Conservation (phyloP, 208 protist genomes). For the Acanthamoeba healyi region DNA sequence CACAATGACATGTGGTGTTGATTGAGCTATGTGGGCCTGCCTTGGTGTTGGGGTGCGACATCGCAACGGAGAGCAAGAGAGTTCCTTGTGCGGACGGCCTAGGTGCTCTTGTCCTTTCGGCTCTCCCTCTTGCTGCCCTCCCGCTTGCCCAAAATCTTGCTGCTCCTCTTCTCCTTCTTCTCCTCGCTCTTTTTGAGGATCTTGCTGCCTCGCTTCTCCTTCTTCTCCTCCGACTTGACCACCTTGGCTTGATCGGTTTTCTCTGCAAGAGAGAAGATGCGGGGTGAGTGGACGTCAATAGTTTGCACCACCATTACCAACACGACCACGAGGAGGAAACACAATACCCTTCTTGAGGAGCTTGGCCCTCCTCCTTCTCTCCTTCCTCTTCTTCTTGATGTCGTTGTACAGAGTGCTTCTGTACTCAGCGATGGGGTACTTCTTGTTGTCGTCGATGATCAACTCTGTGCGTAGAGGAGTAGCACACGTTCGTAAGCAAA, state of each 20-base stretch:
- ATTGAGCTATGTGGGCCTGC: too few relatives aligned
- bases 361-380: conserved; percentile 62
- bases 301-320: too few relatives aligned
- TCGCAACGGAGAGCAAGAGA: background rate
- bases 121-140: conserved; percentile 58
- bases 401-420: conserved; percentile 93
- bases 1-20: too few relatives aligned
- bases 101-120: conserved; percentile 37
- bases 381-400: conserved; percentile 74
- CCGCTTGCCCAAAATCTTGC: conserved; percentile 65
- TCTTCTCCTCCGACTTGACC: conserved; percentile 47
- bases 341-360: conserved; percentile 42
- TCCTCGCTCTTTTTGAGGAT: conserved; percentile 74
- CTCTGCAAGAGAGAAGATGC: conserved; percentile 17
- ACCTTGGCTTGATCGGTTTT: conserved; percentile 42
- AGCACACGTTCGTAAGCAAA: background rate
- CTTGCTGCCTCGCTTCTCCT: conserved; percentile 76
- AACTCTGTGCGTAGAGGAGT: conserved; percentile 92
- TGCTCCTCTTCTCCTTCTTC: conserved; percentile 76
- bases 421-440: conserved; percentile 95
- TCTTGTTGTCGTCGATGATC: conserved; percentile 95
- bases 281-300: background rate
- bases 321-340: background rate
- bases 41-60: background rate
- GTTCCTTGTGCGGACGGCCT: too few relatives aligned